A percentile compares a stretch with the other conserved stretches of the same genome.
phyloP scores from a whole-genome alignment of 305 asterid species.

The Fraxinus platypoda region DNA sequence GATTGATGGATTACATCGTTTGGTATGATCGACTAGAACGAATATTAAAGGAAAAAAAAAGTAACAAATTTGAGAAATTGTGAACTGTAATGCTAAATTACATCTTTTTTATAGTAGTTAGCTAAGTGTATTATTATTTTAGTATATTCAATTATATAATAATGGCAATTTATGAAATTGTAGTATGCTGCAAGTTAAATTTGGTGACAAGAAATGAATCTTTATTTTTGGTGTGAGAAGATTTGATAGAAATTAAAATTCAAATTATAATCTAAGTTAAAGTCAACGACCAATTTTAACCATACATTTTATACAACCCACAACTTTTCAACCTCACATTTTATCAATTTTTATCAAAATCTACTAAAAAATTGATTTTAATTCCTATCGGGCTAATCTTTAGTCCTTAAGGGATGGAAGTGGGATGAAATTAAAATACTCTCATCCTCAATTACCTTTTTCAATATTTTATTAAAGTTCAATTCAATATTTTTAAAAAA shows the following conservation, averaged over 20 bases:
- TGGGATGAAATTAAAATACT: background rate
- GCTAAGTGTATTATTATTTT: background rate
- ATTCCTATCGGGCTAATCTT: background rate
- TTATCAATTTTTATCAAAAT: no score
- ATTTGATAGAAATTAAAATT: background rate
- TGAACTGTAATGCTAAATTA: background rate
- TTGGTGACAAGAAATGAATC: background rate
- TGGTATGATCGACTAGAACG: background rate
- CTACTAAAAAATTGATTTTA: background rate
- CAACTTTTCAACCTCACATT: background rate
- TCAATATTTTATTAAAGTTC: background rate
- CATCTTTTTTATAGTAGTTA: background rate
- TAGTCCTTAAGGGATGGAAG: background rate
- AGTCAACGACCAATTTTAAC: background rate
- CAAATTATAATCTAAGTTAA: no score
- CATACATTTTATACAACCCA: background rate
- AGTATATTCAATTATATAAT: background rate
- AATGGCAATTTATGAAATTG: background rate
- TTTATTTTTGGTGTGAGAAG: background rate
- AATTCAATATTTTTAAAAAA: background rate
- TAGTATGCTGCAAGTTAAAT: background rate
- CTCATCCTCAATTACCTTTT: background rate
- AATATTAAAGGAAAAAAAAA: background rate
- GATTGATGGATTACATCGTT: background rate
- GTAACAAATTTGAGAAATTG: background rate